These are phyloP conservation scores for Fusarium ramigenum DNA, from an alignment of 2,329 filamentous ascomycete genomes.

Conservation along the genomic window DNA sequence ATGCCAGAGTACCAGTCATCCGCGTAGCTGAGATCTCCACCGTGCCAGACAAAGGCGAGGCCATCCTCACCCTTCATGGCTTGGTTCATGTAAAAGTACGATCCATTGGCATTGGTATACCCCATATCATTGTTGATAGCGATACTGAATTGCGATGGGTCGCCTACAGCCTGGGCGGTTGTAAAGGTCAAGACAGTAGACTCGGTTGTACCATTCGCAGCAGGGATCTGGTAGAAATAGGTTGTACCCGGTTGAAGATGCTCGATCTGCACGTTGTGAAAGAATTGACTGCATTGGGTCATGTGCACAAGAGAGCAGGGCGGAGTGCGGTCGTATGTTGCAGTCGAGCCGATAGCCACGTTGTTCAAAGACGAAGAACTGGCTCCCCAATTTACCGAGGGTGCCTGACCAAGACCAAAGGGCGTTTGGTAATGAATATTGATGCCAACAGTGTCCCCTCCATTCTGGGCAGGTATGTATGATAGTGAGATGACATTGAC, in stretches of 20 bases:
- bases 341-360: not conserved
- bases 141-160: not conserved
- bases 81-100: not conserved
- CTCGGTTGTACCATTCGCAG: not conserved
- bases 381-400: rapidly evolving
- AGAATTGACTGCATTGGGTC: not conserved
- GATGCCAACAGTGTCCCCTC: not conserved
- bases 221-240: not conserved
- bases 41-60: not conserved
- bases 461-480: not conserved
- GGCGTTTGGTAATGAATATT: not conserved
- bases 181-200: not conserved
- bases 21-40: not conserved
- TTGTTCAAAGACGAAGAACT: not conserved
- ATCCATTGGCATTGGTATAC: not conserved
- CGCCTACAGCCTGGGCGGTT: not conserved
- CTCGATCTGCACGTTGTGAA: not conserved
- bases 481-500: not conserved
- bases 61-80: rapidly evolving
- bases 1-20: slow-evolving; percentile 4
- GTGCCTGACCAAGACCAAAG: rapidly evolving
- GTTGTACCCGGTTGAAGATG: not conserved
- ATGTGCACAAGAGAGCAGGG: not conserved
- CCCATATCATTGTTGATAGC: not conserved
- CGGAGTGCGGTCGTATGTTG: not conserved